Conservation (phyloP, 257 asterid genomes). For the Nicotiana undulata region DNA sequence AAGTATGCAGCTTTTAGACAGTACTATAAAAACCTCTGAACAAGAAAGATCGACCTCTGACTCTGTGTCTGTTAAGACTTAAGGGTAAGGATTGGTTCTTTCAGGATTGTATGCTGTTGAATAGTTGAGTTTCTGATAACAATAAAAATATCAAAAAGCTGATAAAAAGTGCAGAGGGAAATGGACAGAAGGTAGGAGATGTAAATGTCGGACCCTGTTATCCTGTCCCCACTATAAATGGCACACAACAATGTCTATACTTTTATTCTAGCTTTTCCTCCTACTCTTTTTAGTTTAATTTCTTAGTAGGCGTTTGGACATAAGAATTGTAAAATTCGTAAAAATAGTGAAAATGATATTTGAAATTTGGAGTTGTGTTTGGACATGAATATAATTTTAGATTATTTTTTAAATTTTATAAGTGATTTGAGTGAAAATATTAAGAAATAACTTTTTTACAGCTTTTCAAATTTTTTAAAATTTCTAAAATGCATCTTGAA, state of each 20-base stretch:
- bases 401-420: too few relatives aligned
- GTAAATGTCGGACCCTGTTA: neutral
- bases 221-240: neutral
- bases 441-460: too few relatives aligned
- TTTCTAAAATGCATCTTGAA: too few relatives aligned
- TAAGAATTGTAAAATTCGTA: too few relatives aligned
- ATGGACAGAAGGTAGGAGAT: neutral
- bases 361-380: too few relatives aligned
- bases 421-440: too few relatives aligned
- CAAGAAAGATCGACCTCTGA: neutral
- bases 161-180: slow-evolving; percentile 1
- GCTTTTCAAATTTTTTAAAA: too few relatives aligned
- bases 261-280: neutral
- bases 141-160: neutral
- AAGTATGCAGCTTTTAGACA: slow-evolving; percentile 2
- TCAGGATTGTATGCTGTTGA: slow-evolving; percentile 11
- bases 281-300: too few relatives aligned
- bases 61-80: neutral
- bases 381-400: too few relatives aligned
- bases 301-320: too few relatives aligned
- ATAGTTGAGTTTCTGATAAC: slow-evolving; percentile 7
- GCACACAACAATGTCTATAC: neutral
- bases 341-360: too few relatives aligned
- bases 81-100: neutral
- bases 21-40: neutral